Evolutionary conservation across 2,329 filamentous ascomycete species (phyloP), one percentile per base, ranked within the genome.

Genomic region (Alternaria sp.): DNA sequence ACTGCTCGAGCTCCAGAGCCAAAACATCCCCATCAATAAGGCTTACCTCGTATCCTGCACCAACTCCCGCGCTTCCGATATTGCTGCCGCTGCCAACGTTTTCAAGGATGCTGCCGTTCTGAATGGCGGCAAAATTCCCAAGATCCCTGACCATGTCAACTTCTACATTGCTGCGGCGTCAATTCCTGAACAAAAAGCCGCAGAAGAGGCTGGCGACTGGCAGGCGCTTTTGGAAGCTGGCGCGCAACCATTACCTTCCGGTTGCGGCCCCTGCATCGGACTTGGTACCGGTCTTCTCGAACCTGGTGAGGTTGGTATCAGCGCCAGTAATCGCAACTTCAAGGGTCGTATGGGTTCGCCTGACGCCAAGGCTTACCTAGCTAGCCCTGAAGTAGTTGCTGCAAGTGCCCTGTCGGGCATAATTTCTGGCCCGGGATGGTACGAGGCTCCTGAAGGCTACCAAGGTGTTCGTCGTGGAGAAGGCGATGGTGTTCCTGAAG

Each of bases 121-220:
- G 50, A 87, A 88, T 59, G 84, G 83, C 23, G 91, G 89, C 13
- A 83, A 86, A 59, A 81, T 88, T 6, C 86, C 92, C 19, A 93
- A 91, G 81, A 86, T 97, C 61, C 89, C 92, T 0, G 83, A 87
- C 0, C 88, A 90, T 26, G 93, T 97, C 44, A 86, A 93, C 59
- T 90, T 97, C 75, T 97, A 97, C 81, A 91, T 98, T 66, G 91
- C 94, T 0, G 93, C 95, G 0, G 95, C 95, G 1, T 97, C 94
- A 0, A 75, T 88, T 0, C 84, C 87, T 0, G 94, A 97, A 78
- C 93, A 97, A 78, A 79, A 87, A 61, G 84, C 87, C 1, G 91
- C 95, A 1, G 93, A 97, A 79, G 90, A 90, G 59, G 84, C 87
- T 0, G 94, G 95, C 10, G 91, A 95, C 79, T 98, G 94, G 95